Conservation (phyloP, 805 yeast species). For the Wickerhamiella qilinensis region DNA sequence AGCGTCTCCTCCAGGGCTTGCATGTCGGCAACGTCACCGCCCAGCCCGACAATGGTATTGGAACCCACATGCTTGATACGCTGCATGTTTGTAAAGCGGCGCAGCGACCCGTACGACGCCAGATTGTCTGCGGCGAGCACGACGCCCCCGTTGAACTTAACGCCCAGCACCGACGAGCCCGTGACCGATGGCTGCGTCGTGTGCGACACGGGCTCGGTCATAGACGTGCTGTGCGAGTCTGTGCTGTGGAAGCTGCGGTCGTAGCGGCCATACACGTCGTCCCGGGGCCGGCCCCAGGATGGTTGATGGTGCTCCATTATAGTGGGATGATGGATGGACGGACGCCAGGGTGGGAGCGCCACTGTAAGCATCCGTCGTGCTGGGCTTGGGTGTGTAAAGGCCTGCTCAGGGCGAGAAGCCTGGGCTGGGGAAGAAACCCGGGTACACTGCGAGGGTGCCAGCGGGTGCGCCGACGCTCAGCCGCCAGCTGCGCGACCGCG, state of each 20-base stretch:
- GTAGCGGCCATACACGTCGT: constrained; percentile 67
- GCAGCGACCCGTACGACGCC: constrained; percentile 81
- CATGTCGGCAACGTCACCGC: constrained; percentile 90
- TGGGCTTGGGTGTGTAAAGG: too few species aligned
- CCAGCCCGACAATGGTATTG: constrained; percentile 77
- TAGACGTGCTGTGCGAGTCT: constrained; percentile 29
- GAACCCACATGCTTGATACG: constrained; percentile 73
- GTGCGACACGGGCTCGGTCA: constrained; percentile 47
- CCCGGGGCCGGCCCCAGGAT: constrained; percentile 90
- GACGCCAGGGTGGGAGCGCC: too few species aligned
- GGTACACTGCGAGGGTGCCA: too few species aligned
- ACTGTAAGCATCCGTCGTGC: too few species aligned
- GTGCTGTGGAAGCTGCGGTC: constrained; percentile 37
- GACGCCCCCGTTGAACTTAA: constrained; percentile 81
- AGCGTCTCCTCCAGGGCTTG: constrained; percentile 64
- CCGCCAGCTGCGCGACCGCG: too few species aligned
- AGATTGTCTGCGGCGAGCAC: constrained; percentile 90
- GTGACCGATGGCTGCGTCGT: constrained; percentile 93
- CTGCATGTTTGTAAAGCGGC: constrained; percentile 72
- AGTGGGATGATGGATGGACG: too few species aligned
- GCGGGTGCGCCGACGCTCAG: too few species aligned
- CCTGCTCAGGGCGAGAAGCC: too few species aligned
- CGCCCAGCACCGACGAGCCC: constrained; percentile 87
- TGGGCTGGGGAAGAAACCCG: too few species aligned
- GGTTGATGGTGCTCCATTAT: constrained; percentile 89